Conservation (phyloP, 768 basidiomycete species). For the Tubosaeta sp. region DNA sequence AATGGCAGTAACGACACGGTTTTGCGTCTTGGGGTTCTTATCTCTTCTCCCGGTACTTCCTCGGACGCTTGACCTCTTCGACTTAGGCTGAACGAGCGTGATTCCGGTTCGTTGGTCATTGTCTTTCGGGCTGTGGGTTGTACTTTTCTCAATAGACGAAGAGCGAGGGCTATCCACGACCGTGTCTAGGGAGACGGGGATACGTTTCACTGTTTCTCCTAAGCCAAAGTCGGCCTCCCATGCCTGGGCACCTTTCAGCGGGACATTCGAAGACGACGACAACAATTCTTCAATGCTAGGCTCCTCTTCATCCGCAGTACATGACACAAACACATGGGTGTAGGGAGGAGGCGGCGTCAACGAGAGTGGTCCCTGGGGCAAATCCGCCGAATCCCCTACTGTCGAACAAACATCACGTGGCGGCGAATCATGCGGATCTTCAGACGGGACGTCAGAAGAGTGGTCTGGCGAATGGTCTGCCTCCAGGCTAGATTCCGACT, state of each 20-base stretch:
- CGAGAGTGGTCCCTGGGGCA: constrained; percentile 1
- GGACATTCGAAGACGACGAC: constrained; percentile 13
- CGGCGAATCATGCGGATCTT: neutral
- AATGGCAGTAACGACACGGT: constrained; percentile 29
- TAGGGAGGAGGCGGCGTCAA: constrained; percentile 18
- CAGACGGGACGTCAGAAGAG: neutral
- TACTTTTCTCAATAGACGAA: neutral
- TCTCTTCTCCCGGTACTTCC: constrained; percentile 7
- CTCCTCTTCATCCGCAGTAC: constrained; percentile 13
- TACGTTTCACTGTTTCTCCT: constrained; percentile 29
- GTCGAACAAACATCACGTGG: neutral
- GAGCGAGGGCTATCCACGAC: neutral
- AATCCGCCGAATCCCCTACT: neutral
- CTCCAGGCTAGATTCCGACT: neutral
- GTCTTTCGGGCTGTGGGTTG: neutral
- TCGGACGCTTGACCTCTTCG: neutral
- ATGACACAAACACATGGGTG: neutral
- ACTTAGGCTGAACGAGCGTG: constrained; percentile 1
- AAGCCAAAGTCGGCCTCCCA: constrained; percentile 30
- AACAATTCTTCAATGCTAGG: constrained; percentile 29
- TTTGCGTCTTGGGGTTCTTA: constrained; percentile 8
- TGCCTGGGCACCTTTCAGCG: constrained; percentile 27
- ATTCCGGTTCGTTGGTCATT: neutral
- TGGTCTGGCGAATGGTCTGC: neutral
- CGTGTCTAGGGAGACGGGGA: constrained; percentile 6